Base-by-base conservation (phyloP, 257 asterid species). In the Fraxinus americana region DNA sequence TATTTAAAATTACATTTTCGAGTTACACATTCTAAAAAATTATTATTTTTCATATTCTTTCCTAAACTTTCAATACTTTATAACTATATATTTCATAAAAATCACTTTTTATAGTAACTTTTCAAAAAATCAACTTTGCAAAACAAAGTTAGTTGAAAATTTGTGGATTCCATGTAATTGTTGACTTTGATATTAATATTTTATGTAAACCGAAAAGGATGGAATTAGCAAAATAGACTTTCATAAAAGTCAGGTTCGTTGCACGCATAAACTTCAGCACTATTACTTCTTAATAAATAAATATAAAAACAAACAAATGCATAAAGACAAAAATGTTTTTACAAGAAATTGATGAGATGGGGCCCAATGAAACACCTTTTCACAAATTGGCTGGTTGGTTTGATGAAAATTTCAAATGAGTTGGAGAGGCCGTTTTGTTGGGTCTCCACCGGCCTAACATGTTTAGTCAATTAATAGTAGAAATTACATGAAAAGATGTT, bases 231-330 rank as follows among this genome's bases (percentile, higher is more conserved):
- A 70, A 79, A 78, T 70, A 85, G 92, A 86, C 88, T 79, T 83
- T n/a, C n/a, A n/a, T n/a, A n/a, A n/a, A n/a, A n/a, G 93, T 86
- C 91, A 85, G 88, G 57, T 73, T 74, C 80, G 67, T 79, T 86
- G 70, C 72, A 45, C 73, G 75, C 81, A 61, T 16, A 70, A 61
- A 70, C 78, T 63, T 45, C 71, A 27, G 7, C 34, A 72, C 66
- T 21, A 10, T 36, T 79, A 66, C 74, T 67, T 48, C 9, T 3
- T 63, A 27, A 35, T 0, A 19, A 35, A 35, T 11, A 41, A 29
- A 48, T 2, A 12, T 16, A 67, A 41, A 38, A 27, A 35, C 8
- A 7, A 3, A 41, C 21, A 27, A 59, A 41, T 45, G 66, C 11
- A 57, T 57, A 57, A 57, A n/a, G 11, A 54, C 65, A 54, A 54